Conservation (phyloP, 78 protist genomes). For the Chrysochromulina parva region DNA sequence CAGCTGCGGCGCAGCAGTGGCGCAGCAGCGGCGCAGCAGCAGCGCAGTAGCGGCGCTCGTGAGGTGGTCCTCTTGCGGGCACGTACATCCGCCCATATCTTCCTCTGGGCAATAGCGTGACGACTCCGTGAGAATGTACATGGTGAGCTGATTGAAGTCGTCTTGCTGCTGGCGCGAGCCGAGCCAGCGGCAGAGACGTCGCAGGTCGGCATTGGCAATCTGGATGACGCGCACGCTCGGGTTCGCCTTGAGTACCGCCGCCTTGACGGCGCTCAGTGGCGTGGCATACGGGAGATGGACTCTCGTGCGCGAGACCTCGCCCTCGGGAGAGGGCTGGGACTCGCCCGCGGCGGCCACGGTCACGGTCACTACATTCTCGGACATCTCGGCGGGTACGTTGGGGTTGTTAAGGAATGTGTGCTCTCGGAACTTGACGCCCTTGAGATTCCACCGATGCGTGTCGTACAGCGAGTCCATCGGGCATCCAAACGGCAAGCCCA, state of each 20-base stretch:
- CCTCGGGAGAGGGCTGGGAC: too few species aligned
- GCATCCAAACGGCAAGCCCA: not conserved
- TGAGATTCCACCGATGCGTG: not conserved
- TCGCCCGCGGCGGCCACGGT: not conserved
- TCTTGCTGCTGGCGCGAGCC: not conserved
- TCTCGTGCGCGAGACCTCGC: not conserved
- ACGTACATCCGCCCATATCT: not conserved
- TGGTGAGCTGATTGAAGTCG: not conserved
- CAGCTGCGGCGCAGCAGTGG: too few species aligned
- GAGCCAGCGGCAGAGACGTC: conserved; percentile 1
- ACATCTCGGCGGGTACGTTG: not conserved
- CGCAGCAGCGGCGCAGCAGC: too few species aligned
- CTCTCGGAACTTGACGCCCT: not conserved
- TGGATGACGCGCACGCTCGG: not conserved
- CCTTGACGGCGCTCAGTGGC: not conserved
- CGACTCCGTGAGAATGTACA: not conserved
- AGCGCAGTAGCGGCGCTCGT: too few species aligned
- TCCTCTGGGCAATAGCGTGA: not conserved
- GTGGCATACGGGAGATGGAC: not conserved
- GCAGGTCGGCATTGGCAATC: not conserved
- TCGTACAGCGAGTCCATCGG: not conserved
- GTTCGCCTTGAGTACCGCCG: not conserved
- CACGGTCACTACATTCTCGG: not conserved
- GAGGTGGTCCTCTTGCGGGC: too few species aligned
- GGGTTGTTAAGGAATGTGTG: conserved; percentile 1